Evolutionary conservation across 2,329 filamentous ascomycete species (phyloP).

Genomic region (Aureobasidium sp.): DNA sequence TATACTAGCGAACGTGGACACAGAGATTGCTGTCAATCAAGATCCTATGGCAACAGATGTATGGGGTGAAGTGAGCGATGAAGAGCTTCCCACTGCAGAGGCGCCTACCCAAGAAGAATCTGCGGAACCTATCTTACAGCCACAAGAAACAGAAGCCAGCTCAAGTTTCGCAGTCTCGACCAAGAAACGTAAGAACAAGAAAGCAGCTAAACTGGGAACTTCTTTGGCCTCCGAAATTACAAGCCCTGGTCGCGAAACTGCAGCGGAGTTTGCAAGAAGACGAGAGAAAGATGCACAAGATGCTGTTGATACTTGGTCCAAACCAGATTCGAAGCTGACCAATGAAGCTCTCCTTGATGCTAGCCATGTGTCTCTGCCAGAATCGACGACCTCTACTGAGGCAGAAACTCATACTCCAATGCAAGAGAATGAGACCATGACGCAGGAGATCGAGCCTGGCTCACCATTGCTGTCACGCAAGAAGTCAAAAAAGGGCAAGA

Average conservation of each 20-base stretch:
- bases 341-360: not conserved
- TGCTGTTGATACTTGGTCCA: conserved; percentile 26
- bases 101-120: not conserved
- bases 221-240: conserved; percentile 18
- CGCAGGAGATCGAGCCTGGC: not conserved
- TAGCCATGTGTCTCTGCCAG: not conserved
- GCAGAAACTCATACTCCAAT: not conserved
- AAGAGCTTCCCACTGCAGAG: not conserved
- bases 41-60: conserved; percentile 15
- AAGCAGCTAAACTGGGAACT: conserved; percentile 24
- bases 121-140: not conserved
- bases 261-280: conserved; percentile 22
- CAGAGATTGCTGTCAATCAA: not conserved
- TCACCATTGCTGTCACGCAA: conserved; percentile 6
- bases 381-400: not conserved
- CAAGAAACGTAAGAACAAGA: conserved; percentile 29
- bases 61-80: conserved; percentile 13
- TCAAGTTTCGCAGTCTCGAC: not conserved
- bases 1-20: not conserved
- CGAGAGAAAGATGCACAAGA: conserved; percentile 25
- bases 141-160: not conserved
- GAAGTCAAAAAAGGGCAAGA: conserved; percentile 17
- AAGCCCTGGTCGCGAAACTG: conserved; percentile 18
- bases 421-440: not conserved
- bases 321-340: not conserved